phyloP scores from a whole-genome alignment of 192 early-diverging fungal species.

The Coemansia sp. region DNA sequence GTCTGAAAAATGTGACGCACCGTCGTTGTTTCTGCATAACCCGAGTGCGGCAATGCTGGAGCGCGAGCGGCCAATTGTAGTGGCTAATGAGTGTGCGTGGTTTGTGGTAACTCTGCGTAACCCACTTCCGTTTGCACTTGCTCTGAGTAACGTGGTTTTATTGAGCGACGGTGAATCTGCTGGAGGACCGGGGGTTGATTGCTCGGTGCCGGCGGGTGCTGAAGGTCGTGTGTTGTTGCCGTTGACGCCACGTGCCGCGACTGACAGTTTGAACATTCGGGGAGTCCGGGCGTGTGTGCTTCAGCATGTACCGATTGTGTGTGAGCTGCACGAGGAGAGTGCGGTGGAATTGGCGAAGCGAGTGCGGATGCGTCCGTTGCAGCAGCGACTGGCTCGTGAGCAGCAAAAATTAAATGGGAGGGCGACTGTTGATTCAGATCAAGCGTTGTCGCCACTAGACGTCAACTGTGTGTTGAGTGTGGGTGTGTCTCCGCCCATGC shows the following conservation, averaged over 20 bases:
- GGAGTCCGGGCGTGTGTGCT: constrained; percentile 33
- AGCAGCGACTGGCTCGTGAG: constrained; percentile 39
- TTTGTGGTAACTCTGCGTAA: constrained; percentile 45
- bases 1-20: neutral
- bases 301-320: constrained; percentile 29
- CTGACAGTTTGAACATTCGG: constrained; percentile 22
- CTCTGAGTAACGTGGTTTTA: constrained; percentile 24
- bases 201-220: constrained; percentile 25
- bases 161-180: constrained; percentile 3
- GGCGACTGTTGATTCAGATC: neutral
- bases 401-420: constrained; percentile 22
- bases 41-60: constrained; percentile 21
- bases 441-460: constrained; percentile 30
- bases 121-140: constrained; percentile 50
- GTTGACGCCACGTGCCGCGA: constrained; percentile 10
- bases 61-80: constrained; percentile 10
- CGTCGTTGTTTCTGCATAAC: constrained; percentile 48
- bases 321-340: constrained; percentile 28
- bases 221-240: constrained; percentile 33
- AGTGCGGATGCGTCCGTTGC: constrained; percentile 18
- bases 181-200: neutral
- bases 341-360: constrained; percentile 20
- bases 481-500: constrained; percentile 27
- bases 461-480: constrained; percentile 18
- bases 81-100: constrained; percentile 27